Evolutionary conservation across 1,284 basidiomycete genomes (phyloP).

Genomic region (Boletus albobrunnescens): DNA sequence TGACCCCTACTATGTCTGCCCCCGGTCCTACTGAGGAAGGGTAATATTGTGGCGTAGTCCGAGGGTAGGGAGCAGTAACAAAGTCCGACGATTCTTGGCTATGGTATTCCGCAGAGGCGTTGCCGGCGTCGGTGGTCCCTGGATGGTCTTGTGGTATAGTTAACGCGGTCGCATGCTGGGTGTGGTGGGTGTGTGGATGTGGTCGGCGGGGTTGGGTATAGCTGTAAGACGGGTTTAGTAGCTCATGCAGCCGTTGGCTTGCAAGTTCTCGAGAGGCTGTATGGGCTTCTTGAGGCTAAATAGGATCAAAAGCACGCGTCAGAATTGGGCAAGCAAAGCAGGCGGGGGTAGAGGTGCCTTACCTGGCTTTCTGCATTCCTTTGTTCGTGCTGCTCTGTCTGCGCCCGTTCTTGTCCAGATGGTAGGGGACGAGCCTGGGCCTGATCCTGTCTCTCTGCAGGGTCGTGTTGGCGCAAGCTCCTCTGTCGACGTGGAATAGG

Average conservation of each 20-base stretch:
- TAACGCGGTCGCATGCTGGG: not conserved
- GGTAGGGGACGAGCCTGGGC: not conserved
- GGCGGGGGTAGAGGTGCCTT: not conserved
- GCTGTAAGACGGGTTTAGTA: conserved; percentile 14
- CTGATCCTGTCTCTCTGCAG: not conserved
- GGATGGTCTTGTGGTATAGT: not conserved
- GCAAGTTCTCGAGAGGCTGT: conserved; percentile 7
- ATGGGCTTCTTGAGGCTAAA: conserved; percentile 2
- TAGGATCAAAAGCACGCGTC: not conserved
- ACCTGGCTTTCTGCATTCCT: conserved; percentile 7
- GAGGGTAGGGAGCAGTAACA: conserved; percentile 1
- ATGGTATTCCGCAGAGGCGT: not conserved
- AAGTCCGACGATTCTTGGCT: conserved; percentile 2
- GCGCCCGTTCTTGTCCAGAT: no score
- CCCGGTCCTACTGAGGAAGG: conserved; percentile 3
- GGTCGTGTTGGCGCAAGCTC: not conserved
- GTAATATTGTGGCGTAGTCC: conserved; percentile 6
- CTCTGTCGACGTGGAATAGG: conserved; percentile 16
- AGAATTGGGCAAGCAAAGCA: not conserved
- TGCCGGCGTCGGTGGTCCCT: not conserved
- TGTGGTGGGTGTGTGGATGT: not conserved
- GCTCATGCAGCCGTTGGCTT: conserved; percentile 25
- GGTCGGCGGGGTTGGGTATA: not conserved
- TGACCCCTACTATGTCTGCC: conserved; percentile 14
- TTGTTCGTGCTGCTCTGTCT: conserved; percentile 2